Evolutionary conservation across 2,329 filamentous ascomycete genomes (phyloP).

Genomic region (Xylaria sp.): DNA sequence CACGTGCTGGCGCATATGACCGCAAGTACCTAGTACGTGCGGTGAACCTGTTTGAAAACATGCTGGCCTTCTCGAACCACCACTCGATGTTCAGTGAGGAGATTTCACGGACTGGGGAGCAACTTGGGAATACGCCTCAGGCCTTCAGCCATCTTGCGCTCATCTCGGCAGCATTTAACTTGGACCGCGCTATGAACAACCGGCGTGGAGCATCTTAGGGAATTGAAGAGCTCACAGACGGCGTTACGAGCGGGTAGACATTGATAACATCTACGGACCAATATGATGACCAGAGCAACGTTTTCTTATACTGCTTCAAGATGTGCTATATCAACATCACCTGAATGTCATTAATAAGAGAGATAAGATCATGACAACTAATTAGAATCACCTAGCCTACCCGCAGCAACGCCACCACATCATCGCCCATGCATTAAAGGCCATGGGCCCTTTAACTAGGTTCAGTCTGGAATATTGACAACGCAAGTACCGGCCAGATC

Average conservation of each 20-base stretch:
- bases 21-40: conserved; percentile 70
- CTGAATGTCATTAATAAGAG: neutral
- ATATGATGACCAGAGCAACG: neutral
- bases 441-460: neutral
- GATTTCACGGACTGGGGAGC: conserved; percentile 78
- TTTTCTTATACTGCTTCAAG: neutral
- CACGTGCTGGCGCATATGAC: conserved; percentile 72
- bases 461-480: too few species aligned
- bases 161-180: conserved; percentile 80
- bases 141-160: conserved; percentile 81
- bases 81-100: conserved; percentile 83
- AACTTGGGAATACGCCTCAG: conserved; percentile 82
- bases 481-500: neutral
- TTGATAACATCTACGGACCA: neutral
- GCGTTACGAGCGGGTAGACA: neutral
- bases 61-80: conserved; percentile 80
- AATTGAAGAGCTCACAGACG: neutral
- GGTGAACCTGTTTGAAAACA: conserved; percentile 79
- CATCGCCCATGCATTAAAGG: neutral
- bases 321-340: too few species aligned
- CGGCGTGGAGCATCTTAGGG: neutral
- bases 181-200: conserved; percentile 62
- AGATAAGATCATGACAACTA: neutral
- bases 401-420: neutral
- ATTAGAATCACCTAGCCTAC: neutral